Percentiles rank a stretch among this genome's conserved stretches.
phyloP scores from a whole-genome alignment of 768 basidiomycete species.

The Steccherinum ochraceum region DNA sequence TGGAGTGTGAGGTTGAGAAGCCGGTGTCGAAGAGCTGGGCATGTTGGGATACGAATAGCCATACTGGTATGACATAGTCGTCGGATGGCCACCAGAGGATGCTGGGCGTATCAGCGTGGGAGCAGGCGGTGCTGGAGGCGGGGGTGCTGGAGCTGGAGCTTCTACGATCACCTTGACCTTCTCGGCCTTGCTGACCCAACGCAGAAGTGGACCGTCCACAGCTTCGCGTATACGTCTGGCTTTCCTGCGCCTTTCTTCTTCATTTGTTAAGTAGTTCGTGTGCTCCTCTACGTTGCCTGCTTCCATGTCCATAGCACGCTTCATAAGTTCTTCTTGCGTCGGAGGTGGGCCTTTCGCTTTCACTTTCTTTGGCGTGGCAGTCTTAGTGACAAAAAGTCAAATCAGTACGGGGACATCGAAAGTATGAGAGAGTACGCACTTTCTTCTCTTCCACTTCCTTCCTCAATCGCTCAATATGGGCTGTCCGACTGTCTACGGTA shows the following conservation, averaged over 20 bases:
- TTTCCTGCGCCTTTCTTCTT: conserved; percentile 77
- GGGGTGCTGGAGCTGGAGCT: conserved; percentile 12
- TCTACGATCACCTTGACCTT: conserved; percentile 39
- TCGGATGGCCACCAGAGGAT: background rate
- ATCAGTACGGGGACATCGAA: background rate
- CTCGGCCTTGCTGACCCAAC: conserved; percentile 67
- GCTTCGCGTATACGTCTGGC: conserved; percentile 55
- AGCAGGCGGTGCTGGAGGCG: background rate
- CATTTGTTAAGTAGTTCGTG: conserved; percentile 67
- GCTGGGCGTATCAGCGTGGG: background rate
- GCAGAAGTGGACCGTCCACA: conserved; percentile 59
- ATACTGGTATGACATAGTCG: background rate
- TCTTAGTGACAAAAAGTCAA: conserved; percentile 14
- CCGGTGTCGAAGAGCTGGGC: background rate
- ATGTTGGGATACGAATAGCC: background rate
- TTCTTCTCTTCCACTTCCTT: conserved; percentile 60
- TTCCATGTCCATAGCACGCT: conserved; percentile 78
- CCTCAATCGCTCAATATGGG: conserved; percentile 5
- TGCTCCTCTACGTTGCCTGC: conserved; percentile 80
- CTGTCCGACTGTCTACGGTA: conserved; percentile 37
- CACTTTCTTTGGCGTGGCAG: conserved; percentile 52
- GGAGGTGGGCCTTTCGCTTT: conserved; percentile 45
- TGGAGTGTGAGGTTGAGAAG: background rate
- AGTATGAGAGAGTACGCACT: conserved; percentile 24
- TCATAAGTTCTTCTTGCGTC: conserved; percentile 83